Percentiles rank a stretch among this genome's conserved stretches.
Conservation (phyloP, 2,329 filamentous ascomycete species). For the Colletotrichum sublineola region DNA sequence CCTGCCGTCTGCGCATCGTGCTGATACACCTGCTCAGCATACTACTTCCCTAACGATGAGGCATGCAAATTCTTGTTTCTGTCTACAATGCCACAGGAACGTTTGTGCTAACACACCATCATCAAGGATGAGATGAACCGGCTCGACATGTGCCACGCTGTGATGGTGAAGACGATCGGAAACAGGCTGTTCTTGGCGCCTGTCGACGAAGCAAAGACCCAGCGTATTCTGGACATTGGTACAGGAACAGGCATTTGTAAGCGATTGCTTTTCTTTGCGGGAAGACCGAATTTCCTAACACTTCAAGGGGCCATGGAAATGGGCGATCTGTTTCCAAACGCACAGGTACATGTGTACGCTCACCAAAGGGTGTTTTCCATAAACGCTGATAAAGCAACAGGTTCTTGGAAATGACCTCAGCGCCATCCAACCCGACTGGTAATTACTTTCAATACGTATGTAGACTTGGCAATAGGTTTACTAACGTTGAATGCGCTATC, state of each 20-base stretch:
- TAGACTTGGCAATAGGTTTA: not conserved
- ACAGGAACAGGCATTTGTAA: constrained; percentile 59
- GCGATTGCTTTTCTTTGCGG: not conserved
- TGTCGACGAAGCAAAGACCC: constrained; percentile 48
- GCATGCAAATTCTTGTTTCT: not conserved
- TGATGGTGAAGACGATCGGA: constrained; percentile 16
- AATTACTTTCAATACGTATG: not conserved
- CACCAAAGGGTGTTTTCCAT: too few species aligned
- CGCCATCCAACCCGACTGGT: constrained; percentile 36
- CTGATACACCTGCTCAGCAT: constrained; percentile 8
- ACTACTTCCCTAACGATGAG: constrained; percentile 56
- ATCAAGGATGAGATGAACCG: constrained; percentile 27
- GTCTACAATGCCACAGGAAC: not conserved
- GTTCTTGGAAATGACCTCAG: constrained; percentile 50
- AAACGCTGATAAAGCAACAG: constrained; percentile 53
- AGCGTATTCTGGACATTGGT: constrained; percentile 57
- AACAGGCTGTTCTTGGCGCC: constrained; percentile 43
- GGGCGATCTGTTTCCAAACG: constrained; percentile 50
- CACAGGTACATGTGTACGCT: constrained; percentile 41
- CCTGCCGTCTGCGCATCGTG: too few species aligned
- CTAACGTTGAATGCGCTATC: not conserved
- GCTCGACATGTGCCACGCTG: constrained; percentile 21
- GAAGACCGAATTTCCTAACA: not conserved
- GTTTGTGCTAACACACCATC: not conserved
- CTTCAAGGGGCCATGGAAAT: constrained; percentile 55